A percentile compares a stretch with the other conserved stretches of the same genome.
Conservation (phyloP, 257 asterid genomes). For the Fraxinus anomala region DNA sequence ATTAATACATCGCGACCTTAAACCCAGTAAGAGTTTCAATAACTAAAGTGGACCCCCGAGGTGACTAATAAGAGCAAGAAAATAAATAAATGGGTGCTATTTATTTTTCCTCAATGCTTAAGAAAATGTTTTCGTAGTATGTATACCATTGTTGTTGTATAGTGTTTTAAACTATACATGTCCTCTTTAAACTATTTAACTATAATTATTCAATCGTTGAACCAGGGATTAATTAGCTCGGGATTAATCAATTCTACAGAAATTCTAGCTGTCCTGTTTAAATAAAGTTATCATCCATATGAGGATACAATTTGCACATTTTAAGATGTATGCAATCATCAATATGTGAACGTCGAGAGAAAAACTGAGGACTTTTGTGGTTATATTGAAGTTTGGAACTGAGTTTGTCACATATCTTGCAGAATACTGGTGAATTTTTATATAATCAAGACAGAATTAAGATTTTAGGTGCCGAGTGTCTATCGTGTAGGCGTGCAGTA, state of each 20-base stretch:
- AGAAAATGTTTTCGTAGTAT: background rate
- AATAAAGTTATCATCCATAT: background rate
- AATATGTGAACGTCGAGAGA: background rate
- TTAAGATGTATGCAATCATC: background rate
- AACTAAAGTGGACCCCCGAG: background rate
- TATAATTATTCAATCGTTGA: background rate
- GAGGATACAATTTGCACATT: background rate
- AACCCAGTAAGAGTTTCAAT: constrained; percentile 61
- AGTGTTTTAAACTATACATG: background rate
- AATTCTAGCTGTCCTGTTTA: background rate
- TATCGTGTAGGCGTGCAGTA: background rate
- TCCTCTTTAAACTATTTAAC: background rate
- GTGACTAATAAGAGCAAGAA: background rate
- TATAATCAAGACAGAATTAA: background rate
- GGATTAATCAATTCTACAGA: background rate
- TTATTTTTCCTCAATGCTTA: background rate
- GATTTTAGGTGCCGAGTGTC: background rate
- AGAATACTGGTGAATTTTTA: background rate
- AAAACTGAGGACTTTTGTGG: constrained; percentile 8
- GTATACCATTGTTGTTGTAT: background rate
- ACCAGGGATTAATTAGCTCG: background rate
- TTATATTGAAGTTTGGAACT: background rate
- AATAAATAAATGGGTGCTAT: background rate
- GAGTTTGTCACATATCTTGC: background rate
- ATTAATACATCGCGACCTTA: constrained; percentile 87